Evolutionary conservation across 2,329 filamentous ascomycete genomes (phyloP).

Genomic region (Trichoderma sp.): DNA sequence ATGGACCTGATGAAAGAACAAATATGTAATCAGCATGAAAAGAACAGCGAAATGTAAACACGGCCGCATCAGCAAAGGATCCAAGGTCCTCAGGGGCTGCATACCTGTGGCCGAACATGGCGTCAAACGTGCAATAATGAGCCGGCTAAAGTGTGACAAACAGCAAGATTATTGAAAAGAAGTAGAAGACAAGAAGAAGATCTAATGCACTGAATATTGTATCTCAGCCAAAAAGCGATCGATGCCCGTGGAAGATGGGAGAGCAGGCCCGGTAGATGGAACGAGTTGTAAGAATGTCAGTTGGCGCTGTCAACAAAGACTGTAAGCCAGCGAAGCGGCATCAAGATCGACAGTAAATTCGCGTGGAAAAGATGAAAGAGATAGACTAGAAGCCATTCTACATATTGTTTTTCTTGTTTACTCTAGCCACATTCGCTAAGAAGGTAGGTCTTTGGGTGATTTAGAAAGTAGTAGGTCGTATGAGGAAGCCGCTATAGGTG

Average conservation of each 20-base stretch:
- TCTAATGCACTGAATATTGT: neutral
- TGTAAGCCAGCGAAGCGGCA: neutral
- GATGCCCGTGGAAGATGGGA: constrained; percentile 8
- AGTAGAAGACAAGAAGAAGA: neutral
- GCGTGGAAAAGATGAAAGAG: neutral
- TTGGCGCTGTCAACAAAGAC: neutral
- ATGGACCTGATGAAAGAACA: constrained; percentile 37
- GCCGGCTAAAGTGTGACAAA: neutral
- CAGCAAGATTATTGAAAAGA: neutral
- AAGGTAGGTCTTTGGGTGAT: neutral
- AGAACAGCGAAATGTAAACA: too few relatives aligned
- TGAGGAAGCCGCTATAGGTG: neutral
- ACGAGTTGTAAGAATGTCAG: neutral
- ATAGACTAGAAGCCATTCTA: neutral
- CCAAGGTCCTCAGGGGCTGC: neutral
- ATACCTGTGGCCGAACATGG: constrained; percentile 14
- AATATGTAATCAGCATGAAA: neutral
- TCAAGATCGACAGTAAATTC: neutral
- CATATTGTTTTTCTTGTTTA: neutral
- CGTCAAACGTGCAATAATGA: neutral
- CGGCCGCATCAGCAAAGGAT: neutral
- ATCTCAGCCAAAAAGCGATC: neutral
- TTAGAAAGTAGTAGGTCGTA: neutral
- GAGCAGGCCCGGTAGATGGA: neutral
- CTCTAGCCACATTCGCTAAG: neutral